Base-by-base conservation (phyloP, 1,139 yeast species). In the Pichia sp. region DNA sequence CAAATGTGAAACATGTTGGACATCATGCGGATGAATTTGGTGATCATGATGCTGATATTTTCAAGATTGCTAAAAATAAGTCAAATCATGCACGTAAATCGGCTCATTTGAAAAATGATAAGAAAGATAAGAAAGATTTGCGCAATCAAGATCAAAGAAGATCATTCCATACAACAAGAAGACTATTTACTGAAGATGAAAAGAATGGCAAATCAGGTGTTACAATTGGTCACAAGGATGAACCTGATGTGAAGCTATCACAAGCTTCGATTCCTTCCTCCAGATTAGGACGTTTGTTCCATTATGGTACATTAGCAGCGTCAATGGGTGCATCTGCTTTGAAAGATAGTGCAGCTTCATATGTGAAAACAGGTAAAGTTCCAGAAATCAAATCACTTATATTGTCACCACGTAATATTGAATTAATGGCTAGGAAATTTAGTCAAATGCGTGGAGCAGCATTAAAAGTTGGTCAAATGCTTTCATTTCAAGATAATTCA, bases 361-460 rank as follows among this genome's bases (percentile, higher is more conserved):
- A 78, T 43, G 81, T 85, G 0, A 60, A 68, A 22, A 60, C 63
- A 34, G 72, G 74, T 17, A 60, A 66, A 11, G 54, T 71, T 4
- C 68, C 81, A n/a, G 64, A 75, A 12, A 63, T 79, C 62, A 72
- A 72, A 46, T 75, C 83, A 2, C 61, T 88, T 36, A 66, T 93
- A 4, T 68, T 91, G 50, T 80, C 86, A 4, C 89, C 95, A 3
- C 74, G 76, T 22, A 91, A 91, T 60, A 79, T 91, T 37, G 96
- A 91, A 54, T 66, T 94, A 41, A 76, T 91, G 69, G 95, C 95
- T 14, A 77, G 74, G 51, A 88, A 86, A 60, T 77, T 91, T 54
- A 79, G 93, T 40, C 79, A 84, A 57, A 91, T 91, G 99, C 74
- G 99, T 58, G 99, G 99, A 12, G 99, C 98, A 3, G 99, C 98